phyloP scores from a whole-genome alignment of 179 eudicot genomes.

The Silene coronaria region DNA sequence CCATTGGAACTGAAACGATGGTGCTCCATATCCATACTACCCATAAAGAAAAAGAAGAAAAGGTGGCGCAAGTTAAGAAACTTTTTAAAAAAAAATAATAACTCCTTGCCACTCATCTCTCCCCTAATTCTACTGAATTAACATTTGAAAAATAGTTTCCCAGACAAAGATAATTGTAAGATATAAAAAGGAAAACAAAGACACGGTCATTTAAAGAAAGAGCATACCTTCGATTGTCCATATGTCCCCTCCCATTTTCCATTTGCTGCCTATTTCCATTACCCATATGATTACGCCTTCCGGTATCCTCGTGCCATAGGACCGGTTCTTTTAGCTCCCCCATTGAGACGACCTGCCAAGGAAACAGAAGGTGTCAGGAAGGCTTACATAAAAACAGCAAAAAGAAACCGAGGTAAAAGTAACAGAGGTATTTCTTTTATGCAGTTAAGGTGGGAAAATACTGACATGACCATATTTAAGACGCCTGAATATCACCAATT shows the following conservation, averaged over 20 bases:
- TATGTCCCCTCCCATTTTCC: slow-evolving; percentile 11
- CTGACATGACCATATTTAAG: not conserved
- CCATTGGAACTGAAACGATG: not conserved
- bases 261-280: slow-evolving; percentile 36
- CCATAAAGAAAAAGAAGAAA: not conserved
- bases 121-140: not conserved
- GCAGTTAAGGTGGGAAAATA: not conserved
- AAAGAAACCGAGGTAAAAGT: not conserved
- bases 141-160: not conserved
- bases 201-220: not conserved
- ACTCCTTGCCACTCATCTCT: not conserved
- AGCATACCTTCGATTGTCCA: slow-evolving; percentile 19
- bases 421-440: not conserved
- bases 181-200: not conserved
- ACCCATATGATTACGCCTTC: slow-evolving; percentile 36
- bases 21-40: not conserved
- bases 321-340: slow-evolving; percentile 64
- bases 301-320: slow-evolving; percentile 74
- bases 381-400: not conserved
- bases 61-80: not conserved
- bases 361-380: not conserved
- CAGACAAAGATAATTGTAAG: not conserved
- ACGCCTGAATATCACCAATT: not conserved
- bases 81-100: no score
- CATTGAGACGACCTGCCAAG: slow-evolving; percentile 49